Percentiles rank a stretch among this genome's conserved stretches.
phyloP scores from a whole-genome alignment of 495 filamentous ascomycete genomes.

The Penicillium macrosclerotiorum region DNA sequence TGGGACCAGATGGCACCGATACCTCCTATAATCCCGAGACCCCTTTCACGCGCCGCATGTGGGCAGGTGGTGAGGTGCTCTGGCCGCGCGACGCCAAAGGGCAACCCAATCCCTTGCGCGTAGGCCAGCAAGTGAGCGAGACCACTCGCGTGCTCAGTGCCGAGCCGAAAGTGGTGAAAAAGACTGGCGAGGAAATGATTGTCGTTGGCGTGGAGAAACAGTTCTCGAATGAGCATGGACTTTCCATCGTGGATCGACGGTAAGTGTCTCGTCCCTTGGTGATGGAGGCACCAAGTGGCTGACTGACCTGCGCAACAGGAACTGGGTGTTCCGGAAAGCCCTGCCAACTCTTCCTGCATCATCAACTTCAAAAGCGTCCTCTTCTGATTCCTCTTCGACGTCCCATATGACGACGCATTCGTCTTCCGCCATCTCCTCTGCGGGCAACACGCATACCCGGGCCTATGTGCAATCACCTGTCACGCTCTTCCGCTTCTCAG shows the following conservation, averaged over 20 bases:
- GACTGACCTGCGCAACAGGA: conserved; percentile 30
- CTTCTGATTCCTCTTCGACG: conserved; percentile 2
- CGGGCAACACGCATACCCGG: conserved; percentile 33
- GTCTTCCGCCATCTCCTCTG: conserved; percentile 21
- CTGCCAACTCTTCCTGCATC: conserved; percentile 28
- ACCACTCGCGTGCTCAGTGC: conserved; percentile 52
- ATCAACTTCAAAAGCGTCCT: conserved; percentile 13
- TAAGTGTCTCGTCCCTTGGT: conserved; percentile 15
- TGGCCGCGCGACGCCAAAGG: conserved; percentile 43
- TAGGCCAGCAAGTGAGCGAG: conserved; percentile 56
- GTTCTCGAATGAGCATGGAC: conserved; percentile 49
- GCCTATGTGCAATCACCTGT: conserved; percentile 53
- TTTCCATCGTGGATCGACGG: conserved; percentile 55
- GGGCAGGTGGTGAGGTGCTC: conserved; percentile 68
- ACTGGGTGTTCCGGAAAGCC: conserved; percentile 59
- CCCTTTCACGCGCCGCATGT: conserved; percentile 71
- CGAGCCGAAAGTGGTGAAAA: conserved; percentile 48
- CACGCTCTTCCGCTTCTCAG: conserved; percentile 68
- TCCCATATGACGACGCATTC: conserved; percentile 23
- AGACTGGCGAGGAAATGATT: conserved; percentile 62
- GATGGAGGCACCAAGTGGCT: background rate
- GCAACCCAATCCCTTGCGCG: conserved; percentile 39
- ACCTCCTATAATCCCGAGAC: conserved; percentile 60
- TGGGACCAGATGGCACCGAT: conserved; percentile 73
- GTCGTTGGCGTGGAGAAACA: conserved; percentile 63